Conservation (phyloP, 257 asterid species). For the Craterostigma plantagineum region DNA sequence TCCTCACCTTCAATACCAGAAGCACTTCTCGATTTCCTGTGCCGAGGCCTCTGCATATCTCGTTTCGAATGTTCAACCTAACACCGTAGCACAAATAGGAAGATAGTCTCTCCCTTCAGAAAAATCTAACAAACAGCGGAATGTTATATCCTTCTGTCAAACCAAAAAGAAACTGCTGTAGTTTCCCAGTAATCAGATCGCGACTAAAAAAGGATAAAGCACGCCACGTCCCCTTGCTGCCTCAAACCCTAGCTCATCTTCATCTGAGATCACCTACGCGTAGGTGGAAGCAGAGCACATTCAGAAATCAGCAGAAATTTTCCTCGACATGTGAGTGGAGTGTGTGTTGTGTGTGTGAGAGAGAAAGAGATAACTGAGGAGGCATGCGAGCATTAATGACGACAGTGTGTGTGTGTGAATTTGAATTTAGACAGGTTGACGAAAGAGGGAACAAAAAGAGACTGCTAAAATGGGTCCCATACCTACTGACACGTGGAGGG, state of each 20-base stretch:
- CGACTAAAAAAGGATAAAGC: constrained; percentile 35
- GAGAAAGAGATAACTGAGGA: constrained; percentile 20
- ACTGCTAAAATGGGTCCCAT: neutral
- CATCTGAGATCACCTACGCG: constrained; percentile 18
- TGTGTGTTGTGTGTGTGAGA: constrained; percentile 16
- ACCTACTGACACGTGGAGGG: neutral
- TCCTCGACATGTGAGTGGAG: constrained; percentile 3
- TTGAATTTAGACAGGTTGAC: constrained; percentile 11
- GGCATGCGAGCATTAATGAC: constrained; percentile 22
- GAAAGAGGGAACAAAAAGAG: constrained; percentile 7
- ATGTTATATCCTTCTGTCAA: no score
- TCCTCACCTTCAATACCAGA: constrained; percentile 49
- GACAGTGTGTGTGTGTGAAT: constrained; percentile 19
- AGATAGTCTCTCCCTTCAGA: constrained; percentile 4
- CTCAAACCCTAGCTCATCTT: constrained; percentile 14
- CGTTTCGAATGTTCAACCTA: constrained; percentile 20
- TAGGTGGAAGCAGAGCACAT: neutral
- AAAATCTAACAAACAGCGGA: constrained; percentile 1
- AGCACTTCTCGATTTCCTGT: constrained; percentile 61
- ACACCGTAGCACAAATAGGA: constrained; percentile 4
- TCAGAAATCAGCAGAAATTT: constrained; percentile 1
- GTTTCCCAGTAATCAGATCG: constrained; percentile 32
- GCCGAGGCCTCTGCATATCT: constrained; percentile 74
- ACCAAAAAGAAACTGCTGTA: constrained; percentile 3
- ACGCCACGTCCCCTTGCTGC: constrained; percentile 27